phyloP scores from a whole-genome alignment of 2,329 filamentous ascomycete species.

The Aspergillus novofumigatus region DNA sequence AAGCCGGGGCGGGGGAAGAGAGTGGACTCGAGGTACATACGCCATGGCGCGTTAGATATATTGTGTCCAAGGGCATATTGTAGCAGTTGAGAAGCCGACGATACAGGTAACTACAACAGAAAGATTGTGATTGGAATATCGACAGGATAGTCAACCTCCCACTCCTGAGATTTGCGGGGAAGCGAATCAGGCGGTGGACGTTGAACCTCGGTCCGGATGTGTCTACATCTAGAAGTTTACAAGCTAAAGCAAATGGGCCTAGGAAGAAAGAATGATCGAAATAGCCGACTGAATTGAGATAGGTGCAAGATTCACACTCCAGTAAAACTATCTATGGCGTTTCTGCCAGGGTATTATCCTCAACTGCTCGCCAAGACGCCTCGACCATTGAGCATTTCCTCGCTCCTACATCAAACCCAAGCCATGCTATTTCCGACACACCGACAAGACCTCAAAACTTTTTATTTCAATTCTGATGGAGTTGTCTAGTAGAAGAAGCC shows the following conservation, averaged over 20 bases:
- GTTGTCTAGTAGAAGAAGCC: conserved; percentile 93
- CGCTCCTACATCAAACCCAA: conserved; percentile 9
- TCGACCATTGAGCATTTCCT: conserved; percentile 18
- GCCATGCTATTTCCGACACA: conserved; percentile 21
- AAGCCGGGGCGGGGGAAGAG: no score
- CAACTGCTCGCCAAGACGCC: conserved; percentile 20
- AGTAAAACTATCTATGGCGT: conserved; percentile 24
- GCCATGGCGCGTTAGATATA: conserved; percentile 71
- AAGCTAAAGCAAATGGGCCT: neutral
- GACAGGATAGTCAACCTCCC: no score
- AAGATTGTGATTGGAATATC: neutral
- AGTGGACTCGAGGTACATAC: no score
- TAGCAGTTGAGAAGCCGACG: neutral
- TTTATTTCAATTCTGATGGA: conserved; percentile 15
- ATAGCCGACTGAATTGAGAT: conserved; percentile 5
- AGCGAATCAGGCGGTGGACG: conserved; percentile 9
- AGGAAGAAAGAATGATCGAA: neutral
- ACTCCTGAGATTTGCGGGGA: conserved; percentile 21
- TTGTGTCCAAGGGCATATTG: conserved; percentile 63
- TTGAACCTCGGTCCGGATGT: conserved; percentile 8
- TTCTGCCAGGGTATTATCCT: conserved; percentile 21
- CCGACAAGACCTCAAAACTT: conserved; percentile 26
- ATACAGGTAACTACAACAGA: neutral
- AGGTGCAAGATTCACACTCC: conserved; percentile 15
- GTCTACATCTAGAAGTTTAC: neutral